Percentiles rank a stretch among this genome's conserved stretches.
Conservation (phyloP, 306 rosid species). For the Cucumis hystrix region DNA sequence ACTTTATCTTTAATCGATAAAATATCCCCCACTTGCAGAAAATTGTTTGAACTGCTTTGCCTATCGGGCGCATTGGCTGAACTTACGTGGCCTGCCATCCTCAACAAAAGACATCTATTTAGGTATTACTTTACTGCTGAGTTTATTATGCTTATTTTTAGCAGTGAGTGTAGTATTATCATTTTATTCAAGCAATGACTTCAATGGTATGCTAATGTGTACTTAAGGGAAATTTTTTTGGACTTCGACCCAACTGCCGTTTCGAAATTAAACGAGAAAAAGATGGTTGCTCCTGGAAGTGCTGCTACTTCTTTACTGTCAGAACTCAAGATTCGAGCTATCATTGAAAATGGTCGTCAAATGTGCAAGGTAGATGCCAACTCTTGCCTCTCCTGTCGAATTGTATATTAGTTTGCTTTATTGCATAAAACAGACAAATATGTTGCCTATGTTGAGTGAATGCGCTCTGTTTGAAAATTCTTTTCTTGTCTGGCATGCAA, state of each 20-base stretch:
- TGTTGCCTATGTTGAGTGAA: neutral
- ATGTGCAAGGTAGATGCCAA: slow-evolving; percentile 39
- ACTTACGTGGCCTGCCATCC: slow-evolving; percentile 61
- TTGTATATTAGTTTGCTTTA: neutral
- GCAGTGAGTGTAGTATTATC: neutral
- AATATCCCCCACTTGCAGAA: slow-evolving; percentile 26
- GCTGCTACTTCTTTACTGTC: slow-evolving; percentile 51
- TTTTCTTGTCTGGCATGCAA: neutral
- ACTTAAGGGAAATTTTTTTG: slow-evolving; percentile 45
- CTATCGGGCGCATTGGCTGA: slow-evolving; percentile 74
- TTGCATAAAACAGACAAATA: neutral
- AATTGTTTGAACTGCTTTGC: slow-evolving; percentile 64
- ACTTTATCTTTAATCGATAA: neutral
- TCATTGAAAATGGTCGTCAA: slow-evolving; percentile 67
- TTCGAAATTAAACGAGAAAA: slow-evolving; percentile 55
- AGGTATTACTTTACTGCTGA: slow-evolving; percentile 26
- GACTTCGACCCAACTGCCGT: slow-evolving; percentile 56
- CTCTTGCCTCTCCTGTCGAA: neutral
- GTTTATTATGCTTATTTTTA: neutral
- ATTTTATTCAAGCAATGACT: slow-evolving; percentile 6
- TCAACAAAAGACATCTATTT: slow-evolving; percentile 41
- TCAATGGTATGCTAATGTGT: slow-evolving; percentile 1
- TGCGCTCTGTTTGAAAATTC: neutral
- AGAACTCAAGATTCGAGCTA: slow-evolving; percentile 55
- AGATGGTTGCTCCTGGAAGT: slow-evolving; percentile 37